phyloP scores from a whole-genome alignment of 2,329 filamentous ascomycete species.

The Didymella keratinophila region DNA sequence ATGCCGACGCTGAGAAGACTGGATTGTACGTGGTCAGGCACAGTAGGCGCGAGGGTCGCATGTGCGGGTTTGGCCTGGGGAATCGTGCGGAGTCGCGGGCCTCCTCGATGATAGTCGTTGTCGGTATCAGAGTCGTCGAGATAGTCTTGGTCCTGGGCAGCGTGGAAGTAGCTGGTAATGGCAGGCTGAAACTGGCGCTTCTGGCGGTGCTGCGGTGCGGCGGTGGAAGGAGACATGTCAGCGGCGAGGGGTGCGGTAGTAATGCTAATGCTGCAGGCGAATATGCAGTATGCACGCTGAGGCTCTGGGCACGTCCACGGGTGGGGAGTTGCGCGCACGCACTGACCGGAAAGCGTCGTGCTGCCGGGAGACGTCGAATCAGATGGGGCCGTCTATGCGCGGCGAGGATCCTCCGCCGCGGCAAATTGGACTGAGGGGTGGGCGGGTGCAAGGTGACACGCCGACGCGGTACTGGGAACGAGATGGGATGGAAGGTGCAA shows the following conservation, averaged over 20 bases:
- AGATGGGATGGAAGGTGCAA: slow-evolving; percentile 1
- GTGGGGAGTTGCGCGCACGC: slow-evolving; percentile 17
- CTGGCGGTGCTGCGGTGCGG: slow-evolving; percentile 39
- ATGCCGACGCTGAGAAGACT: slow-evolving; percentile 92
- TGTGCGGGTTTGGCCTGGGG: slow-evolving; percentile 27
- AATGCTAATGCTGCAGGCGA: slow-evolving; percentile 8
- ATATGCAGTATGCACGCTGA: slow-evolving; percentile 11
- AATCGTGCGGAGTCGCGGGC: slow-evolving; percentile 14
- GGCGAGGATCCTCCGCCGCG: slow-evolving; percentile 15
- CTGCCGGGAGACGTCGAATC: slow-evolving; percentile 15
- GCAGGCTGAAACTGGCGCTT: slow-evolving; percentile 57
- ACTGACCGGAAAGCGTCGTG: slow-evolving; percentile 11
- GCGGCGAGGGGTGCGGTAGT: slow-evolving; percentile 14
- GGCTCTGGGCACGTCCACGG: slow-evolving; percentile 12
- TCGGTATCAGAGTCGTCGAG: slow-evolving; percentile 33
- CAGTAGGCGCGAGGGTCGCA: slow-evolving; percentile 52
- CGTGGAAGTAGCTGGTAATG: slow-evolving; percentile 55
- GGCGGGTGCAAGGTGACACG: slow-evolving; percentile 18
- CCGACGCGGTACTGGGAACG: slow-evolving; percentile 5
- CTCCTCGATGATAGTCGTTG: slow-evolving; percentile 40
- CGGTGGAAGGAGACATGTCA: slow-evolving; percentile 31
- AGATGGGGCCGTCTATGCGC: slow-evolving; percentile 15
- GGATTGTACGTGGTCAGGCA: slow-evolving; percentile 75
- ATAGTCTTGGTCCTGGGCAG: slow-evolving; percentile 24
- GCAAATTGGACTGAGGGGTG: slow-evolving; percentile 11